Conservation (phyloP, 768 basidiomycete species). For the Psilocybe sp. region DNA sequence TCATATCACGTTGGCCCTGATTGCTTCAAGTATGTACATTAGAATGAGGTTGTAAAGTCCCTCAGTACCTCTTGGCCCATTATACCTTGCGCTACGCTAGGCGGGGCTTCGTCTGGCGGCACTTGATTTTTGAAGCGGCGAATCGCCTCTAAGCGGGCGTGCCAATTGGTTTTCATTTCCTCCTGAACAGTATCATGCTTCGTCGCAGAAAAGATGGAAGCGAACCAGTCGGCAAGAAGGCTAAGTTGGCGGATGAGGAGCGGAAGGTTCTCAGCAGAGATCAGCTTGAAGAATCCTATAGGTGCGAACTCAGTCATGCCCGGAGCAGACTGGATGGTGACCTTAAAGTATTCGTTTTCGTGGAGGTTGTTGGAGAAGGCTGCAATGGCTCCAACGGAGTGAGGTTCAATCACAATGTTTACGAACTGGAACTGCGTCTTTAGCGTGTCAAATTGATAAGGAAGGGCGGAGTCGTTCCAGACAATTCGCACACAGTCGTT, state of each 20-base stretch:
- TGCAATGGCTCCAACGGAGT: conserved; percentile 78
- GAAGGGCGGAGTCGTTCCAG: conserved; percentile 94
- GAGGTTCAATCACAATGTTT: conserved; percentile 96
- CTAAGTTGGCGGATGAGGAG: conserved; percentile 87
- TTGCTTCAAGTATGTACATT: conserved; percentile 1
- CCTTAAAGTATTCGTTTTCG: conserved; percentile 95
- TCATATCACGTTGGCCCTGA: no score
- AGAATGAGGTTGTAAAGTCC: conserved; percentile 59
- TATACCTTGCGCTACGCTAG: conserved; percentile 30
- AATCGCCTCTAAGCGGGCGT: conserved; percentile 74
- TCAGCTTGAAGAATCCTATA: conserved; percentile 90
- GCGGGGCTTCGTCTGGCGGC: conserved; percentile 20
- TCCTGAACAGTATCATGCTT: conserved; percentile 64
- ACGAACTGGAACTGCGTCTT: conserved; percentile 94
- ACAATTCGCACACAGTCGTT: conserved; percentile 96
- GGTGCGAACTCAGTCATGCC: conserved; percentile 96
- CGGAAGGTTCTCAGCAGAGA: conserved; percentile 85
- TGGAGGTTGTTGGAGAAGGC: conserved; percentile 82
- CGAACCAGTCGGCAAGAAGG: conserved; percentile 86
- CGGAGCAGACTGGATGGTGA: conserved; percentile 81
- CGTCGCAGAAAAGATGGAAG: conserved; percentile 76
- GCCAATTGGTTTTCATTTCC: conserved; percentile 90
- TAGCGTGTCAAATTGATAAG: conserved; percentile 90
- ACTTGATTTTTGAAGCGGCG: conserved; percentile 58
- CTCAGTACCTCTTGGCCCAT: conserved; percentile 50